These are phyloP conservation scores for Solanum clarkiae DNA, from an alignment of 257 asterid species.

Conservation along the genomic window DNA sequence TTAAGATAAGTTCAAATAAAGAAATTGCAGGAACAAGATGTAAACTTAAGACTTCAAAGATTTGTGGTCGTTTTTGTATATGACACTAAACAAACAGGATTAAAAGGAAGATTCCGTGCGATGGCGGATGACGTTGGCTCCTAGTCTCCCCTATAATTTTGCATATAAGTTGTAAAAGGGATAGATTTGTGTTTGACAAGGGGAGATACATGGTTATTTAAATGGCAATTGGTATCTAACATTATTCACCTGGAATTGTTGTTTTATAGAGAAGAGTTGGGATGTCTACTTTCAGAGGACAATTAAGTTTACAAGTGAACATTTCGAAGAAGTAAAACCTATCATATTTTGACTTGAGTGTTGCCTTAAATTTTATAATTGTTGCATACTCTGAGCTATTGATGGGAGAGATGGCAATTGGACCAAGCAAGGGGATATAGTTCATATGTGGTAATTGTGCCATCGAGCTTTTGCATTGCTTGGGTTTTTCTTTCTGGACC, in stretches of 20 bases:
- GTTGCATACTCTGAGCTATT: not conserved
- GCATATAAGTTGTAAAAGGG: not conserved
- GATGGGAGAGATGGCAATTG: not conserved
- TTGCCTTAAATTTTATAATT: not conserved
- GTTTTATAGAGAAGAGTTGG: not conserved
- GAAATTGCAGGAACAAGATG: not conserved
- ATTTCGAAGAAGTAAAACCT: not conserved
- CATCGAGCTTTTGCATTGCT: not conserved
- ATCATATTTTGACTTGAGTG: not conserved
- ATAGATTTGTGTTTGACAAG: not conserved
- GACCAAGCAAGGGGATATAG: not conserved
- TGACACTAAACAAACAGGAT: not conserved
- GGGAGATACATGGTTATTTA: not conserved
- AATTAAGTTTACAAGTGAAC: not conserved
- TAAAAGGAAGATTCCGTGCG: not conserved
- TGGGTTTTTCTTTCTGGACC: not conserved
- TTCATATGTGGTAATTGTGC: not conserved
- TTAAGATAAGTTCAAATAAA: not conserved
- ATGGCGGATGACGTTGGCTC: not conserved
- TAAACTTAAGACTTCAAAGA: not conserved
- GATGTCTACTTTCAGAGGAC: not conserved
- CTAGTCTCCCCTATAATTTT: not conserved
- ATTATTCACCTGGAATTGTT: not conserved
- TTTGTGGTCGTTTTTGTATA: not conserved
- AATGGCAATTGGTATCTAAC: not conserved